phyloP scores from a whole-genome alignment of 1,284 basidiomycete species.

The Clitocybe nebularis region DNA sequence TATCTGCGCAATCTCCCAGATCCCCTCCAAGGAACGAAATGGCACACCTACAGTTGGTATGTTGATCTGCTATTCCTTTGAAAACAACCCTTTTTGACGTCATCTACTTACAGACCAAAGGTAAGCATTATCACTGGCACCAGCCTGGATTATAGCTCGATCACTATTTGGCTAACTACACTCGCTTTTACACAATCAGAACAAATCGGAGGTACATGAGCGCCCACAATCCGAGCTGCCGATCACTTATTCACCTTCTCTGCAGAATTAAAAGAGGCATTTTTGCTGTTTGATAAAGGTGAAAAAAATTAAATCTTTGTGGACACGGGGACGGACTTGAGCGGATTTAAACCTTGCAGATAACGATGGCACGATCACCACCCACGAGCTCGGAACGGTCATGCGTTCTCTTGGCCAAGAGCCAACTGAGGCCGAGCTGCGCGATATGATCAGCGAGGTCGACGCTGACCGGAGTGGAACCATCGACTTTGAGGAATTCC shows the following conservation, averaged over 20 bases:
- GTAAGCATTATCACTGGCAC: constrained; percentile 10
- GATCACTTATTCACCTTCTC: constrained; percentile 1
- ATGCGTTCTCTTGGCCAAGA: constrained; percentile 96
- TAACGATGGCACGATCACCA: constrained; percentile 96
- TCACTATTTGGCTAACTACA: background rate
- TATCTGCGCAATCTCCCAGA: too few relatives aligned
- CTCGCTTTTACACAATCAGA: constrained; percentile 1
- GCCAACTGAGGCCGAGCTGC: constrained; percentile 90
- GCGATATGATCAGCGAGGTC: constrained; percentile 88
- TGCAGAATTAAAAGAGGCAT: constrained; percentile 83
- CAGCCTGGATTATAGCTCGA: background rate
- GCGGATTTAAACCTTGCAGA: constrained; percentile 52
- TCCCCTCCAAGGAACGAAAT: too few relatives aligned
- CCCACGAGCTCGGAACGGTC: constrained; percentile 92
- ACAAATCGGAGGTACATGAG: constrained; percentile 11
- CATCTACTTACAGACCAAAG: constrained; percentile 10
- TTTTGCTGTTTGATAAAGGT: constrained; percentile 94
- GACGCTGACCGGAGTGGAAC: constrained; percentile 68
- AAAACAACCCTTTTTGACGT: background rate
- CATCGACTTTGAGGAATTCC: constrained; percentile 90
- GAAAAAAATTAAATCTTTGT: constrained; percentile 16
- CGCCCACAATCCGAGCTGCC: background rate
- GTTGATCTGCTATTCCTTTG: background rate
- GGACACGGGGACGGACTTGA: background rate
- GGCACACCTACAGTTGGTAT: too few relatives aligned